Evolutionary conservation across 768 basidiomycete genomes (phyloP).

Genomic region (Xerocomellus dryophilus): DNA sequence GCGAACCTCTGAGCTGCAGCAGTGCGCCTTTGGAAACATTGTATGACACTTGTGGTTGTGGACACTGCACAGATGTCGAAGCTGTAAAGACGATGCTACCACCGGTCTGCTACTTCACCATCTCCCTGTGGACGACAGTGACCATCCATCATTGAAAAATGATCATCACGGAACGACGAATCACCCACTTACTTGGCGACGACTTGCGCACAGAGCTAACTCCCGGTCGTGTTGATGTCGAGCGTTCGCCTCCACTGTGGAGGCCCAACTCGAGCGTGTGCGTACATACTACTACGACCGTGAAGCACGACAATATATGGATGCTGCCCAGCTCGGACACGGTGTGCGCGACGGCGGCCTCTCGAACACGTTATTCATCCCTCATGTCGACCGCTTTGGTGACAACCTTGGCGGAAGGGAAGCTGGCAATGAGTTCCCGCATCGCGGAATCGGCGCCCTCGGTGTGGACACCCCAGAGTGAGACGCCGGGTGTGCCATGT

Average conservation of each 20-base stretch:
- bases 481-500: constrained; percentile 36
- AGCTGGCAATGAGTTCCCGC: constrained; percentile 22
- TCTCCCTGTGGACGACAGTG: constrained; percentile 28
- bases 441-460: constrained; percentile 4
- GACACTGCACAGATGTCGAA: constrained; percentile 41
- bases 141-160: not conserved
- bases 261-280: constrained; percentile 33
- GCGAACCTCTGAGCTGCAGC: constrained; percentile 37
- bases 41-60: constrained; percentile 41
- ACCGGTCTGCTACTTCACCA: constrained; percentile 41
- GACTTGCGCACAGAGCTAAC: constrained; percentile 44
- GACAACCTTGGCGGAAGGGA: constrained; percentile 34
- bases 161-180: not conserved
- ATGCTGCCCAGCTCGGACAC: constrained; percentile 32
- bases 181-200: constrained; percentile 34
- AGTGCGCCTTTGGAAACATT: constrained; percentile 43
- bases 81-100: constrained; percentile 43
- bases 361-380: constrained; percentile 22
- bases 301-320: constrained; percentile 42
- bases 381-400: constrained; percentile 36
- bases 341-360: constrained; percentile 27
- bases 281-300: constrained; percentile 37
- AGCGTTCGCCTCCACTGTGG: constrained; percentile 37
- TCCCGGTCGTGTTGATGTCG: constrained; percentile 44
- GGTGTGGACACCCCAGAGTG: constrained; percentile 26